phyloP scores from a whole-genome alignment of 306 rosid genomes.

The Quillaja saponaria region DNA sequence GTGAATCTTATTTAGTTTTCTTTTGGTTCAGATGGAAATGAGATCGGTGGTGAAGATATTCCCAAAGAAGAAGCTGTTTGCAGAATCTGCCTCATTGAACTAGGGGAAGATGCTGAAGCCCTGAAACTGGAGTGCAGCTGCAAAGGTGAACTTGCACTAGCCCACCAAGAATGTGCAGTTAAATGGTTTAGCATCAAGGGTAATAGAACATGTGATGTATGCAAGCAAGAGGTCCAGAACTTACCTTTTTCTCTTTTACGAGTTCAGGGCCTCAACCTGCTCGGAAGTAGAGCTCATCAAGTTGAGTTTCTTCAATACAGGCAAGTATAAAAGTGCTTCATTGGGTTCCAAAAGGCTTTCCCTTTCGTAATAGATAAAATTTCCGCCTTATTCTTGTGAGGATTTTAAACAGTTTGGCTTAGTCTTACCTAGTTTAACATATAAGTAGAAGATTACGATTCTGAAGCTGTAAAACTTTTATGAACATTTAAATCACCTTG shows the following conservation, averaged over 20 bases:
- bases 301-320: constrained; percentile 51
- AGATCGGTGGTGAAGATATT: constrained; percentile 66
- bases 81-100: constrained; percentile 77
- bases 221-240: constrained; percentile 80
- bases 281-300: constrained; percentile 38
- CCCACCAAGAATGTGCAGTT: constrained; percentile 72
- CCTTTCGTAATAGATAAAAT: not conserved
- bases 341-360: not conserved
- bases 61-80: constrained; percentile 83
- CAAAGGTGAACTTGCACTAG: constrained; percentile 89
- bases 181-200: constrained; percentile 94
- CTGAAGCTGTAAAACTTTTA: not conserved
- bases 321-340: constrained; percentile 40
- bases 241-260: constrained; percentile 71
- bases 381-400: not conserved
- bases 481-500: not conserved
- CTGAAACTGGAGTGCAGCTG: constrained; percentile 86
- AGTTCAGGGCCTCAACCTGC: constrained; percentile 41
- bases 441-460: not conserved
- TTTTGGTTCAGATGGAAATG: constrained; percentile 59
- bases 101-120: constrained; percentile 66
- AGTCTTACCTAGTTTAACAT: not conserved
- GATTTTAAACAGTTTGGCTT: not conserved
- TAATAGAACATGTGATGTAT: constrained; percentile 78
- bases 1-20: constrained; percentile 28